Percentiles rank a stretch among this genome's conserved stretches.
Conservation (phyloP, 2,329 filamentous ascomycete genomes). For the Cytospora paraplurivora region DNA sequence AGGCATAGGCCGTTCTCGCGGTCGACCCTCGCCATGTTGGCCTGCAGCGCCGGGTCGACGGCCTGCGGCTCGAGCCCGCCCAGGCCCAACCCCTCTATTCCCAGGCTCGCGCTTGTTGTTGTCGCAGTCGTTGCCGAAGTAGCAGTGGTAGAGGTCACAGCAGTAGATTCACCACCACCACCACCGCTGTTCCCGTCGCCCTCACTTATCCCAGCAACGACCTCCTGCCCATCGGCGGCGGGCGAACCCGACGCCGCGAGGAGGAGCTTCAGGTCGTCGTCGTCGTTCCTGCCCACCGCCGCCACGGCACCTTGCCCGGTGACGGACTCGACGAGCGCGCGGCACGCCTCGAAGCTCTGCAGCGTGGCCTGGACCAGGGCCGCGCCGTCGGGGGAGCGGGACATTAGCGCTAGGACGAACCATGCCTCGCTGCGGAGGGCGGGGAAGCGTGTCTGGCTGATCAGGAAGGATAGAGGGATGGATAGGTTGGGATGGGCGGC, state of each 20-base stretch:
- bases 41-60: slow-evolving; percentile 46
- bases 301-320: slow-evolving; percentile 33
- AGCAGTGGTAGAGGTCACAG: too few relatives aligned
- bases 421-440: slow-evolving; percentile 61
- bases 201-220: slow-evolving; percentile 13
- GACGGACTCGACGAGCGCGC: slow-evolving; percentile 50
- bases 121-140: slow-evolving; percentile 21
- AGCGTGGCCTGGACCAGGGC: slow-evolving; percentile 48
- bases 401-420: slow-evolving; percentile 65
- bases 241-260: slow-evolving; percentile 10
- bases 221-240: slow-evolving; percentile 13
- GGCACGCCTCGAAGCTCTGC: slow-evolving; percentile 45
- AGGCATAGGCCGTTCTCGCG: slow-evolving; percentile 64
- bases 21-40: slow-evolving; percentile 54
- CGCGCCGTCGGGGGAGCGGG: slow-evolving; percentile 51
- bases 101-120: slow-evolving; percentile 29
- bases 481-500: slow-evolving; percentile 44
- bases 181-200: slow-evolving; percentile 14
- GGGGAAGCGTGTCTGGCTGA: slow-evolving; percentile 61
- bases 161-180: too few relatives aligned
- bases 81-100: slow-evolving; percentile 42
- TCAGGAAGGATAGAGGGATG: slow-evolving; percentile 51
- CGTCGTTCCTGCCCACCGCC: slow-evolving; percentile 39
- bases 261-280: slow-evolving; percentile 31
- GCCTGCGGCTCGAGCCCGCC: slow-evolving; percentile 48